Evolutionary conservation across 108 stramenopile genomes (phyloP), one percentile per base, ranked within the genome.

Genomic region (Parmales sp.): DNA sequence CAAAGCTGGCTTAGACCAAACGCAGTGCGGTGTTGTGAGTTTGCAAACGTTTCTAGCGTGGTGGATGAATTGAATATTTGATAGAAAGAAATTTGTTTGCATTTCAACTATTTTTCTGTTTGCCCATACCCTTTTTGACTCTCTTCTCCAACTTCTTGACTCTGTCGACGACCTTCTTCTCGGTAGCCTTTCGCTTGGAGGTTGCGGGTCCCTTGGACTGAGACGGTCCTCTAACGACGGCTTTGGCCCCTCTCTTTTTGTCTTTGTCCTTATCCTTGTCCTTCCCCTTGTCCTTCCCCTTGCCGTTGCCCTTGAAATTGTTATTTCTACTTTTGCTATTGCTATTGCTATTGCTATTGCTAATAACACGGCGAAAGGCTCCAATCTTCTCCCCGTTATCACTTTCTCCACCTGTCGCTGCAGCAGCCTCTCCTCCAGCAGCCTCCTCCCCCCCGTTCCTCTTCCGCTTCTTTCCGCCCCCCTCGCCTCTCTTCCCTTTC

Each of bases 11-110:
- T 31, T 76, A 20, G 75, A 76, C 39, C 66, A 73, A 8, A n/a
- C 9, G 25, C 51, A 19, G 20, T 44, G 29, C 20, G 72, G 69
- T 28, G 26, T 68, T n/a, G 72, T 76, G 8, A 6, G 38, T 31
- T 34, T 73, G 29, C 60, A 72, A 2, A 64, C 34, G 63, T 76
- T 76, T 37, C 41, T 43, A 37, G 8, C 26, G 8, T 76, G 75
- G 75, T 76, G 75, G 75, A 0, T 39, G 16, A 43, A 13, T 43
- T 13, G 16, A 43, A 43, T n/a, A n/a, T n/a, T n/a, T n/a, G n/a
- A n/a, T n/a, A n/a, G n/a, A n/a, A n/a, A n/a, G n/a, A n/a, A n/a
- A n/a, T n/a, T n/a, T n/a, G n/a, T n/a, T n/a, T n/a, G n/a, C n/a
- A n/a, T n/a, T n/a, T n/a, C n/a, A n/a, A n/a, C 31, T 60, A 3